Evolutionary conservation across 139 green algal genomes (phyloP), one percentile per base, ranked within the genome.

Genomic region (Nannochloris sp.): DNA sequence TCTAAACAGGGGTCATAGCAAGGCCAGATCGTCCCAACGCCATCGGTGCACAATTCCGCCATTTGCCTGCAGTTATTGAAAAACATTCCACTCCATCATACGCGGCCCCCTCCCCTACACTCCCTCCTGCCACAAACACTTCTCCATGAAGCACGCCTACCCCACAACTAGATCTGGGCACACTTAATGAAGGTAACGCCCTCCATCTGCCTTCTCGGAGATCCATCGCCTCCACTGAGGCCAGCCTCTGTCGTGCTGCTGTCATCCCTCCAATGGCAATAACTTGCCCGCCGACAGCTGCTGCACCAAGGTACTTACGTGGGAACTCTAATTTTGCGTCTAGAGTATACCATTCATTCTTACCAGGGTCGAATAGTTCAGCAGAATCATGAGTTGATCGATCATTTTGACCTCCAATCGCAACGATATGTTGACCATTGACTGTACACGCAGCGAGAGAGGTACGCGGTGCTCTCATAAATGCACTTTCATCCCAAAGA

Each of bases 201-300:
- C 29, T 34, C 85, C 85, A 91, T 30, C 53, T 42, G 10, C 83
- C 76, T 65, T 88, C 83, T 1, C 85, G 55, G 1, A 80, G 83
- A 69, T 91, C 85, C 7, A 78, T 61, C 2, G 81, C 85, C 72
- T 87, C 83, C 23, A 85, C 71, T 1, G 42, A 70, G 19, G 36
- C 35, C 30, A 87, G 71, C 35, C 76, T 51, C 2, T 32, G 31
- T 5, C 79, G 67, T 9, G 37, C 51, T 6, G 61, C 70, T 7
- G 71, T 79, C 53, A 90, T 74, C 10, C 85, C 85, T 19, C 85
- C 85, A n/a, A 80, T 64, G 10, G 79, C 81, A 27, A 80, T 79
- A 30, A 92, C 47, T 10, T 82, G 75, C 0, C 85, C 74, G 33
- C 56, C 64, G 8, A 74, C 30, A 15, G 24, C 69, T 33, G 61